Base-by-base conservation (phyloP, 2,329 filamentous ascomycete genomes). In the Fusarium dimerum region DNA sequence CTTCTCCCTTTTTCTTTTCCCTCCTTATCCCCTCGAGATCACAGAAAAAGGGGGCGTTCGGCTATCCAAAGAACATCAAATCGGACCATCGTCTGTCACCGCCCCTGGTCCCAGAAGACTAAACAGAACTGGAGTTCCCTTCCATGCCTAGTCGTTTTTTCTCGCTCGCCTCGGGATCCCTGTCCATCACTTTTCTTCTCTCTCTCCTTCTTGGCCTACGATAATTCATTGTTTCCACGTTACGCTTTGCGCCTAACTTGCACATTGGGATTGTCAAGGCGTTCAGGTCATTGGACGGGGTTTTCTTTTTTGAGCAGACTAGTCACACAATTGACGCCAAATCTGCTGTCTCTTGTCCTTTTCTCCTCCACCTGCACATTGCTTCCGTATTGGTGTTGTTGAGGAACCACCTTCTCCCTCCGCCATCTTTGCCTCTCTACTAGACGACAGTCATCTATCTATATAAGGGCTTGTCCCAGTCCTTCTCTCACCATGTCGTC, bases 401-500 rank as follows among this genome's bases (percentile, higher is more conserved):
- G 44, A 48, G 45, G 51, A 36, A 42, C 54, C 39, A 36, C 47
- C 34, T 44, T 45, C 43, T 50, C 43, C 40, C 40, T 44, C 45
- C 46, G 39, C 32, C 20, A 30, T 43, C 32, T 34, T 30, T 32
- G 41, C 38, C 32, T 26, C 15, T 13, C 8, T 46, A 15, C 32
- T 36, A 36, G 32, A 36, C 32, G 9, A 36, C 32, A 26, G 20
- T 26, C 20, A 36, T 18, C 42, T 5, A n/a, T 43, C 48, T 51
- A 63, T 66, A 65, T 65, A 65, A 65, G 62, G 51, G 45, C 47
- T 54, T 48, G 38, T 26, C 45, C 38, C 48, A 53, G 48, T 48
- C 56, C 49, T 13, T 42, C 36, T n/a, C 42, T 43, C 60, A 68
- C 55, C 29, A 74, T 74, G 71, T 67, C 71, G 40, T 64, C 63